A percentile compares a stretch with the other conserved stretches of the same genome.
These are phyloP conservation scores for Pestalotiopsis fici DNA, from an alignment of 2,329 filamentous ascomycete species.

Conservation along the genomic window DNA sequence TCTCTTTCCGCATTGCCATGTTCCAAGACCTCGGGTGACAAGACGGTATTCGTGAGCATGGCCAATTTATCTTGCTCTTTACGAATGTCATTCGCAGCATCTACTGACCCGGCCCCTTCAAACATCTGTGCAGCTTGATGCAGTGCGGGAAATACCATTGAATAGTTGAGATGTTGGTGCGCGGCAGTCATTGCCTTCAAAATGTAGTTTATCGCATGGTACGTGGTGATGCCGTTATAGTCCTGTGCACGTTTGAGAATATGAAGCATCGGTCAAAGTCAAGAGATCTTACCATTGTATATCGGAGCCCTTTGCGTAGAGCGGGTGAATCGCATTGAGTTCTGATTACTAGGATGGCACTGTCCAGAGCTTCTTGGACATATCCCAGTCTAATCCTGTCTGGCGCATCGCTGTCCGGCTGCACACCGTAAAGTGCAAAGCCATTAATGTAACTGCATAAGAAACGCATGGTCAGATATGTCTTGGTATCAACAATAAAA, in stretches of 20 bases:
- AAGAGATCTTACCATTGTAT: background rate
- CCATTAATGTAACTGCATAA: conserved; percentile 5
- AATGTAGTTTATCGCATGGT: background rate
- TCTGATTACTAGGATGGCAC: background rate
- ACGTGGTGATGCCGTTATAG: conserved; percentile 1
- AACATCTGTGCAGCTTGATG: conserved; percentile 5
- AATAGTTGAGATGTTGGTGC: conserved; percentile 3
- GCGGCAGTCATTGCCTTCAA: background rate
- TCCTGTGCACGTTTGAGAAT: background rate
- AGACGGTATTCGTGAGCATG: background rate
- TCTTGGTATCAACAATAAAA: no score
- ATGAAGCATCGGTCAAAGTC: background rate
- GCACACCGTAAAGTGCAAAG: background rate
- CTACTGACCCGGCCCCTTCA: background rate
- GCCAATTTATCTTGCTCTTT: conserved; percentile 1
- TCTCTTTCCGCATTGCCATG: background rate
- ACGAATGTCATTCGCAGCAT: conserved; percentile 1
- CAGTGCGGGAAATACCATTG: background rate
- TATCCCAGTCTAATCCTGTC: background rate
- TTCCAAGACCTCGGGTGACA: background rate
- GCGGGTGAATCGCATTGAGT: background rate
- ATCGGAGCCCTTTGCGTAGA: background rate
- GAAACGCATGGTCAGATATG: no score
- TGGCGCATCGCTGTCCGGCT: background rate
- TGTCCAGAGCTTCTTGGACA: background rate